phyloP scores from a whole-genome alignment of 2,329 filamentous ascomycete species.

The Ophiosphaerella herpotricha region DNA sequence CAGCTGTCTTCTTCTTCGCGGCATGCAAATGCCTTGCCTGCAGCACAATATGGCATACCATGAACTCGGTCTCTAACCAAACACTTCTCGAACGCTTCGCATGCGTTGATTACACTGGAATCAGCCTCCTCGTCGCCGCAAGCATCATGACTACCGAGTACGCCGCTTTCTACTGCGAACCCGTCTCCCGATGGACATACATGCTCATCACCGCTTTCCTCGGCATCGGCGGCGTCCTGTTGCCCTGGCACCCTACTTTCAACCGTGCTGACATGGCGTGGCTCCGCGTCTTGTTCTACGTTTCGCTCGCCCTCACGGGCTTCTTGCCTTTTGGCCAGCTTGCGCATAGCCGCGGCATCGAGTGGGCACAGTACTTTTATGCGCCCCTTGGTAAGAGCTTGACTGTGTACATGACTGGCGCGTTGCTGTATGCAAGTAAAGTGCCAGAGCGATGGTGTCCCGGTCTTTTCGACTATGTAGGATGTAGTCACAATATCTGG shows the following conservation, averaged over 20 bases:
- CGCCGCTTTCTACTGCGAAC: conserved; percentile 98
- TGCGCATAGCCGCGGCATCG: conserved; percentile 73
- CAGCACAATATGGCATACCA: conserved; percentile 97
- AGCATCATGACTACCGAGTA: conserved; percentile 99
- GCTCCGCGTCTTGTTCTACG: conserved; percentile 89
- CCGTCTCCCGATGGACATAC: conserved; percentile 81
- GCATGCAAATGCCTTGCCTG: conserved; percentile 94
- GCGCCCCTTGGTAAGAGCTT: conserved; percentile 84
- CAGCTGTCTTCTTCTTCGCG: conserved; percentile 93
- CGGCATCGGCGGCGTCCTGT: conserved; percentile 82
- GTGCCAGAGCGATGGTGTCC: conserved; percentile 92
- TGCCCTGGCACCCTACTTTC: conserved; percentile 96
- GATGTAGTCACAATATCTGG: conserved; percentile 97
- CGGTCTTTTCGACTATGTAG: conserved; percentile 92
- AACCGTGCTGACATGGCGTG: conserved; percentile 92
- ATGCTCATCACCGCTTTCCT: conserved; percentile 80
- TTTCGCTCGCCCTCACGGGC: conserved; percentile 83
- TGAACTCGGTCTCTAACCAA: conserved; percentile 94
- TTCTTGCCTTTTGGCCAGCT: conserved; percentile 89
- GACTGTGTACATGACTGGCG: conserved; percentile 82
- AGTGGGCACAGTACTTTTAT: conserved; percentile 88
- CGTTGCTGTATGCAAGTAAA: conserved; percentile 86
- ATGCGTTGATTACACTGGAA: conserved; percentile 97
- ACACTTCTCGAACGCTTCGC: conserved; percentile 91
- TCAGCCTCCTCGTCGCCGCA: conserved; percentile 90